Percentiles rank a stretch among this genome's conserved stretches.
Evolutionary conservation across 2,329 filamentous ascomycete species (phyloP).

Genomic region (Drechslerella dactyloides): DNA sequence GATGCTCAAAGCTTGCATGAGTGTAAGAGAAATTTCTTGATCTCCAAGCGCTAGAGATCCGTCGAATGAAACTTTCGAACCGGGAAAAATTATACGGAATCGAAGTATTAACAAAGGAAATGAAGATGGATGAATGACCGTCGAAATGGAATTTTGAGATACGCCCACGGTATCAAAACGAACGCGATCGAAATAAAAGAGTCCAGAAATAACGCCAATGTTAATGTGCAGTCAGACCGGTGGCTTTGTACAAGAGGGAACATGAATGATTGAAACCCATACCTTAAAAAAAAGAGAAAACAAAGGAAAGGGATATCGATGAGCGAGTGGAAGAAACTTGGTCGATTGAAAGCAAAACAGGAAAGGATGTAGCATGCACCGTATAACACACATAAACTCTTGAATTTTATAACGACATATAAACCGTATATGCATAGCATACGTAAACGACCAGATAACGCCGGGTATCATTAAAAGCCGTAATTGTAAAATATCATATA

Average conservation of each 20-base stretch:
- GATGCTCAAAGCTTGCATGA: too few relatives aligned
- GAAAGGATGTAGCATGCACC: not conserved
- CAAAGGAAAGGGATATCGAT: constrained; percentile 17
- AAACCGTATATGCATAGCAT: constrained; percentile 1
- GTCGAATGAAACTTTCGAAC: constrained; percentile 5
- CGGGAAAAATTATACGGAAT: not conserved
- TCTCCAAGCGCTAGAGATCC: constrained; percentile 2
- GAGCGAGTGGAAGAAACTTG: not conserved
- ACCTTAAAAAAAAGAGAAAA: constrained; percentile 8
- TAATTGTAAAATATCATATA: constrained; percentile 8
- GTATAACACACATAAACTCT: not conserved
- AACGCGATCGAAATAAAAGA: constrained; percentile 4
- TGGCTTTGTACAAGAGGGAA: constrained; percentile 6
- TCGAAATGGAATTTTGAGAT: constrained; percentile 1
- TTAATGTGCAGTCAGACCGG: not conserved
- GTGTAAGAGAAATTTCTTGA: not conserved
- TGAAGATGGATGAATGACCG: not conserved
- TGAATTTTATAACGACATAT: not conserved
- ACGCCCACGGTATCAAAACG: not conserved
- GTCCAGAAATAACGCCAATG: constrained; percentile 4
- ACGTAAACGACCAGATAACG: constrained; percentile 18
- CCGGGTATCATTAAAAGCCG: constrained; percentile 50
- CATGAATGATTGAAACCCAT: constrained; percentile 2
- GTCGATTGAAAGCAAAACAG: not conserved
- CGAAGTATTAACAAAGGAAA: not conserved